Evolutionary conservation across 148 eudicot species (phyloP), one percentile per base, ranked within the genome.

Genomic region (Fagopyrum esculentum): DNA sequence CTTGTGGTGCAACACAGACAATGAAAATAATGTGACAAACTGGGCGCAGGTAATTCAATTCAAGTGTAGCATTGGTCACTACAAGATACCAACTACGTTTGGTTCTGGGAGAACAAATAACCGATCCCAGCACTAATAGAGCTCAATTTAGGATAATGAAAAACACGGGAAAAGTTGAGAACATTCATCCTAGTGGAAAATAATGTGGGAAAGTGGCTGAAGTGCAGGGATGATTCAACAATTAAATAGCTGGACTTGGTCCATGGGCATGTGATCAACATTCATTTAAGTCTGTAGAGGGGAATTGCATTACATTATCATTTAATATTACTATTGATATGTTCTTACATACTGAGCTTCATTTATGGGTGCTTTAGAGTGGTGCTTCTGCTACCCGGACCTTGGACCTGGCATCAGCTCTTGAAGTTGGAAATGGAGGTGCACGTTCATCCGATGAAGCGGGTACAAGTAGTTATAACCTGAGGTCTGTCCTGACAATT

Each of bases 361-460:
- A 11, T 26, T 35, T 46, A 47, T 81, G 44, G 52, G 52, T 49
- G 52, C 6, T 12, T 1, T 19, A 59, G 64, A 22, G 30, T 59
- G 64, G 64, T 5, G 30, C 80, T 83, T 29, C 9, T 64, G 60
- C 77, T 45, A 64, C 85, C 45, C 80, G 85, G 64, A 86, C 91
- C n/a, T 68, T 86, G 60, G 91, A 86, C 79, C 74, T 86, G 80
- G 84, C 91, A 17, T 84, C 89, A 70, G 76, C 86, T 6, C 89
- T 86, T 47, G 87, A 84, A 71, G 84, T 80, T 15, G 87, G 89
- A 40, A 63, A 77, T 69, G 80, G 79, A 30, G 78, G 81, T 19
- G 76, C 69, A 19, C 83, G 80, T 9, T 50, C 78, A 4, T 19
- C 77, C 56, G 88, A 79, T 57, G 86, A 81, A 73, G 77, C 78